A percentile compares a stretch with the other conserved stretches of the same genome.
Conservation (phyloP, 768 basidiomycete species). For the Boletus bicolor region DNA sequence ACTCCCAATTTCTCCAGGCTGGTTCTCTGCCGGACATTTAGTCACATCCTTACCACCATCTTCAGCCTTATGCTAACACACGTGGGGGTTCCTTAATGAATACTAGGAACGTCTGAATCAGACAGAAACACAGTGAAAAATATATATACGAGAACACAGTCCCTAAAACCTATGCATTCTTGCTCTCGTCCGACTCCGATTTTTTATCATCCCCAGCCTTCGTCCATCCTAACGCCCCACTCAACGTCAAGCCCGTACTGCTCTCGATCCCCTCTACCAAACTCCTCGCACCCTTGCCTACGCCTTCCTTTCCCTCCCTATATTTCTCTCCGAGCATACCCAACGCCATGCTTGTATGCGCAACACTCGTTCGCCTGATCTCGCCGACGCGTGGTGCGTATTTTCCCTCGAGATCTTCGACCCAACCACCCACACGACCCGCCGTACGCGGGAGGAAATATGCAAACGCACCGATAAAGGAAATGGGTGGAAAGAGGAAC, state of each 20-base stretch:
- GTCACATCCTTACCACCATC: not conserved
- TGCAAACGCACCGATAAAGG: constrained; percentile 64
- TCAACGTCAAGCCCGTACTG: constrained; percentile 69
- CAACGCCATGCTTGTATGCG: constrained; percentile 59
- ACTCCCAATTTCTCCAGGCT: not conserved
- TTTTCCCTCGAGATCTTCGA: constrained; percentile 63
- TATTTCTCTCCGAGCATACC: constrained; percentile 53
- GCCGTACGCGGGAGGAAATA: constrained; percentile 89
- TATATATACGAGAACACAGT: constrained; percentile 1
- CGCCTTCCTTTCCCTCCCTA: constrained; percentile 41
- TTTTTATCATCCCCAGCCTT: constrained; percentile 14
- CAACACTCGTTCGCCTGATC: constrained; percentile 61
- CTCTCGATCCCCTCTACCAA: constrained; percentile 59
- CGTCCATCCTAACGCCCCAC: constrained; percentile 52
- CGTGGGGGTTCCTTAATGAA: not conserved
- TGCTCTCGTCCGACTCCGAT: constrained; percentile 12
- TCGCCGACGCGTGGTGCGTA: constrained; percentile 69
- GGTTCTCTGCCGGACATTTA: not conserved
- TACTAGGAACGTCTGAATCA: not conserved
- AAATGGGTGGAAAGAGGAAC: constrained; percentile 68
- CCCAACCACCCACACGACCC: constrained; percentile 61
- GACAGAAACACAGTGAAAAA: not conserved
- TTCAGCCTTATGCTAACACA: not conserved
- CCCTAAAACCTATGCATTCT: constrained; percentile 10
- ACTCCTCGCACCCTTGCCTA: constrained; percentile 43